Evolutionary conservation across 441 rosid genomes (phyloP).

Genomic region (Gossypium schwendimanii): DNA sequence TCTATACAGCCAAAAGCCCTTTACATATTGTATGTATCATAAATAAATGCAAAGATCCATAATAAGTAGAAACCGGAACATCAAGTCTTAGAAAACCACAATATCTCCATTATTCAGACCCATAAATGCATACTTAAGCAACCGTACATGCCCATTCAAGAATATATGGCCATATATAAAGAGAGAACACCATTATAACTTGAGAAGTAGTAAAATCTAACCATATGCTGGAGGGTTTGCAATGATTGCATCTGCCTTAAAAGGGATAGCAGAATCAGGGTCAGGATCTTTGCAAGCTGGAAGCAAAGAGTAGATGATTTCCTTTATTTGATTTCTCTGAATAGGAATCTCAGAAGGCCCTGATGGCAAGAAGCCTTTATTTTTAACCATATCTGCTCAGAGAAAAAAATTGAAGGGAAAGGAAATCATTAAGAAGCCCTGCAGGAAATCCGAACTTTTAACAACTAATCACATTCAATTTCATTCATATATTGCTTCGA

Average conservation of each 20-base stretch:
- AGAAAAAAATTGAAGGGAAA: constrained; percentile 18
- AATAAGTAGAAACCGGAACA: not conserved
- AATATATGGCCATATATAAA: not conserved
- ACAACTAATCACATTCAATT: constrained; percentile 9
- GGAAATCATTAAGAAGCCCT: constrained; percentile 8
- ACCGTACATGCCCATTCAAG: not conserved
- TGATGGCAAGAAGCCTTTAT: constrained; percentile 94
- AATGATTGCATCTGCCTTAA: constrained; percentile 95
- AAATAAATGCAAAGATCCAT: not conserved
- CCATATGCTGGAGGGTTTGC: constrained; percentile 99
- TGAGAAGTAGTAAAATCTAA: constrained; percentile 27
- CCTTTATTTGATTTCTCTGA: constrained; percentile 86
- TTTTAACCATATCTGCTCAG: constrained; percentile 93
- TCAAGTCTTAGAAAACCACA: not conserved
- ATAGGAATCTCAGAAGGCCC: constrained; percentile 93
- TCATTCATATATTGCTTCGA: not conserved
- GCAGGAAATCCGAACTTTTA: constrained; percentile 7
- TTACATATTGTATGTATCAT: not conserved
- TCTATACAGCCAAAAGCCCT: not conserved
- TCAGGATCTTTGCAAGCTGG: constrained; percentile 94
- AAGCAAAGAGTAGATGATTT: constrained; percentile 76
- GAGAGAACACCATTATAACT: not conserved
- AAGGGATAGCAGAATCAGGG: constrained; percentile 69
- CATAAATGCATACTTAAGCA: not conserved
- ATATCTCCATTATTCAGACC: not conserved